Conservation (phyloP, 495 filamentous ascomycete genomes). For the Penicillium manginii region DNA sequence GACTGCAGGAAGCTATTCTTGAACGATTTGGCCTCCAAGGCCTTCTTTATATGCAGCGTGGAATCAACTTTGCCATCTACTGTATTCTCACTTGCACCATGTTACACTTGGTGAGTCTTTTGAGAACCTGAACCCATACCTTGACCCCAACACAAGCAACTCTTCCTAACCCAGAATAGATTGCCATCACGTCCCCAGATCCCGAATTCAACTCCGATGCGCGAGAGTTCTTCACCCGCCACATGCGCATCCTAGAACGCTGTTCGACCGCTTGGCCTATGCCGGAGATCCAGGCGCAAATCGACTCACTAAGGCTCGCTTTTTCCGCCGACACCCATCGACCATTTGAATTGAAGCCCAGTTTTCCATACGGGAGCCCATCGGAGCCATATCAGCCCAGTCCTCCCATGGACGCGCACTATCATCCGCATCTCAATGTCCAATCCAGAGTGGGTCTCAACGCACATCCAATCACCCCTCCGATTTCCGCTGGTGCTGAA, state of each 20-base stretch:
- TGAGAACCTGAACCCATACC: too few relatives aligned
- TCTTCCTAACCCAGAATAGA: constrained; percentile 48
- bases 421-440: constrained; percentile 42
- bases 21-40: constrained; percentile 77
- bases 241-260: constrained; percentile 93
- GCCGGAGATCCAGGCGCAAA: constrained; percentile 88
- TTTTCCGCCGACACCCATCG: constrained; percentile 87
- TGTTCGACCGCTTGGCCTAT: constrained; percentile 86
- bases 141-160: constrained; percentile 11
- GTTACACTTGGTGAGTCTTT: constrained; percentile 84
- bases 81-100: constrained; percentile 90
- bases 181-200: constrained; percentile 92
- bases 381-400: constrained; percentile 63
- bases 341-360: constrained; percentile 86
- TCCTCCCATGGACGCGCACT: constrained; percentile 58
- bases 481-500: constrained; percentile 74
- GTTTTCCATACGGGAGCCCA: constrained; percentile 87
- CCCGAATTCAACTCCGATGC: constrained; percentile 84
- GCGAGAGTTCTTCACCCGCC: constrained; percentile 87
- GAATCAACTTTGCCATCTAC: constrained; percentile 96
- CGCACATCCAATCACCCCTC: constrained; percentile 78
- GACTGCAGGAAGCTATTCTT: constrained; percentile 86
- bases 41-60: constrained; percentile 89
- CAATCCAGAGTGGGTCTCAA: constrained; percentile 75
- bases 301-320: constrained; percentile 86